These are phyloP conservation scores for Candida orba DNA, from an alignment of 805 yeast genomes.

Conservation along the genomic window DNA sequence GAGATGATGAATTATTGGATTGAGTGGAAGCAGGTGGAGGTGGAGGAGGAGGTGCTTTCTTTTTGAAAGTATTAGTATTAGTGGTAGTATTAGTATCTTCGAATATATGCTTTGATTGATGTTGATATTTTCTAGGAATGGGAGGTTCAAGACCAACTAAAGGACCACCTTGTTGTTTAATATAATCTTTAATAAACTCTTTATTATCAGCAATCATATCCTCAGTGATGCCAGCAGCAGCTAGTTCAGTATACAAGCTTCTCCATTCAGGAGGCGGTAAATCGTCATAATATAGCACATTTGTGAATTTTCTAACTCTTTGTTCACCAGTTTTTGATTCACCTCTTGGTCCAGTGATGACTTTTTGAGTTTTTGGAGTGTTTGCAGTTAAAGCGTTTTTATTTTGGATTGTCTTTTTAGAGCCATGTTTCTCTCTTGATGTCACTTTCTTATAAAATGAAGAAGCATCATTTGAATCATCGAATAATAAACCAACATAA, in stretches of 20 bases:
- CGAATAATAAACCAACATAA: conserved; percentile 78
- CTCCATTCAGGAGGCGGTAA: conserved; percentile 85
- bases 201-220: conserved; percentile 86
- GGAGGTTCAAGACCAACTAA: conserved; percentile 83
- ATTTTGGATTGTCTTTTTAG: conserved; percentile 78
- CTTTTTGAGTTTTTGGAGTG: conserved; percentile 32
- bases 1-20: conserved; percentile 27
- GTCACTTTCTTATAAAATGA: conserved; percentile 76
- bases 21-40: conserved; percentile 20
- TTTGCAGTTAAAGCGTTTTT: conserved; percentile 82
- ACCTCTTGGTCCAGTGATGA: conserved; percentile 25
- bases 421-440: conserved; percentile 71
- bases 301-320: conserved; percentile 48
- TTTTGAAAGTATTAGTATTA: conserved; percentile 22
- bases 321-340: conserved; percentile 35
- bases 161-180: conserved; percentile 68
- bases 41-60: conserved; percentile 40
- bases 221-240: conserved; percentile 71
- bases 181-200: conserved; percentile 74
- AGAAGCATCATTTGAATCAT: conserved; percentile 81
- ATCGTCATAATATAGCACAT: conserved; percentile 65
- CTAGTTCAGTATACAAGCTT: conserved; percentile 62
- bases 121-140: conserved; percentile 54
- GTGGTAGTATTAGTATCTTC: conserved; percentile 4
- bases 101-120: neutral